Evolutionary conservation across 2,329 filamentous ascomycete species (phyloP).

Genomic region (Sarocladium brachiariae): DNA sequence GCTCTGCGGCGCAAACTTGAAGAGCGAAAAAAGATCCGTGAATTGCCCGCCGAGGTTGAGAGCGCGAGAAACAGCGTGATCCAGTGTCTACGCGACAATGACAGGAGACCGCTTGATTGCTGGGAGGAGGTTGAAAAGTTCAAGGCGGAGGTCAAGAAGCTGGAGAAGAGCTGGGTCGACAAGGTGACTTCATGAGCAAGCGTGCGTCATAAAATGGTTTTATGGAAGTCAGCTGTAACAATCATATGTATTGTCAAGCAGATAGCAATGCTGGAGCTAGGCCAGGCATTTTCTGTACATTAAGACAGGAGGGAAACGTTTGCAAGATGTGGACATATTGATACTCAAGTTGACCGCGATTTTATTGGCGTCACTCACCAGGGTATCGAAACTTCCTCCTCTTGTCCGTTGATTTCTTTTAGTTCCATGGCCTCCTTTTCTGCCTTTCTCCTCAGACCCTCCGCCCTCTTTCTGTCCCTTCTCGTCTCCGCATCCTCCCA

Average conservation of each 20-base stretch:
- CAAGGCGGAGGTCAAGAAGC: constrained; percentile 76
- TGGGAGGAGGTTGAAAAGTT: constrained; percentile 90
- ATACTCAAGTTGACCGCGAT: neutral
- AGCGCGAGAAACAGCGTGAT: constrained; percentile 70
- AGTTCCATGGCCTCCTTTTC: constrained; percentile 25
- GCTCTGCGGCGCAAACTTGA: constrained; percentile 53
- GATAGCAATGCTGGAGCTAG: constrained; percentile 8
- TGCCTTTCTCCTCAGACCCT: constrained; percentile 48
- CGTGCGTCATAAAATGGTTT: neutral
- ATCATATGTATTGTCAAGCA: no score
- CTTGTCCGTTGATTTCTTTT: neutral
- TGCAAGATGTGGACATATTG: constrained; percentile 1
- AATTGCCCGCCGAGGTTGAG: constrained; percentile 65
- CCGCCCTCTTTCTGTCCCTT: constrained; percentile 48
- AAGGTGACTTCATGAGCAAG: constrained; percentile 53
- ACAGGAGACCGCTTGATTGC: constrained; percentile 85
- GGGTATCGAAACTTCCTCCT: constrained; percentile 6
- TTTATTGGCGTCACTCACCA: neutral
- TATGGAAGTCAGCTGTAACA: no score
- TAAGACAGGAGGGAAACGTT: neutral
- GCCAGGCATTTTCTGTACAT: constrained; percentile 11
- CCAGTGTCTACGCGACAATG: constrained; percentile 74
- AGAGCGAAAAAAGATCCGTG: constrained; percentile 56
- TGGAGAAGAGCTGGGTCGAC: constrained; percentile 85
- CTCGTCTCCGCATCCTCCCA: constrained; percentile 50